phyloP scores from a whole-genome alignment of 768 basidiomycete genomes.

The Naganishia onofrii region DNA sequence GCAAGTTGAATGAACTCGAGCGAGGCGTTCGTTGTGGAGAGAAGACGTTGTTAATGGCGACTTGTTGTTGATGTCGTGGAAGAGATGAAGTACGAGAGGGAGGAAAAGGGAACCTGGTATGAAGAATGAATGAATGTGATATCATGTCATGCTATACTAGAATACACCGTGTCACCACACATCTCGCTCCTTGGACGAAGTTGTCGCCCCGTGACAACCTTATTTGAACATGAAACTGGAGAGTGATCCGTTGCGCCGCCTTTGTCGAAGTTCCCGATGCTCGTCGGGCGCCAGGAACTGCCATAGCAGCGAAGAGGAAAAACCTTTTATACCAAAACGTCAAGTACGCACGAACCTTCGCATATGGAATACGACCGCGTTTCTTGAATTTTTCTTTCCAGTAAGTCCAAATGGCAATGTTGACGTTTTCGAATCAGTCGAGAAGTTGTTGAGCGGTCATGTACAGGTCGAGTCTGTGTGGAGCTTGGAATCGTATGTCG shows the following conservation, averaged over 20 bases:
- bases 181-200: no score
- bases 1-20: no score
- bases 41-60: no score
- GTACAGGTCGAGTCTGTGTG: neutral
- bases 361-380: neutral
- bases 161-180: no score
- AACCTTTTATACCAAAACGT: neutral
- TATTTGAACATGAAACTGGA: constrained; percentile 1
- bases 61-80: no score
- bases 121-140: no score
- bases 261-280: constrained; percentile 3
- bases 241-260: neutral
- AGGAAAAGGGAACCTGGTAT: no score
- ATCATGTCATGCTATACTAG: no score
- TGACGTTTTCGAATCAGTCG: neutral
- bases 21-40: no score
- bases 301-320: neutral
- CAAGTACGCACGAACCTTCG: neutral
- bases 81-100: no score
- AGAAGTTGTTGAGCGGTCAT: neutral
- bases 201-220: no score
- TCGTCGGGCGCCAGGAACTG: neutral
- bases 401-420: neutral
- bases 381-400: neutral
- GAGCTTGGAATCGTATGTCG: neutral